Evolutionary conservation across 2,329 filamentous ascomycete species (phyloP), one percentile per base, ranked within the genome.

Genomic region (Emydomyces testavorans): DNA sequence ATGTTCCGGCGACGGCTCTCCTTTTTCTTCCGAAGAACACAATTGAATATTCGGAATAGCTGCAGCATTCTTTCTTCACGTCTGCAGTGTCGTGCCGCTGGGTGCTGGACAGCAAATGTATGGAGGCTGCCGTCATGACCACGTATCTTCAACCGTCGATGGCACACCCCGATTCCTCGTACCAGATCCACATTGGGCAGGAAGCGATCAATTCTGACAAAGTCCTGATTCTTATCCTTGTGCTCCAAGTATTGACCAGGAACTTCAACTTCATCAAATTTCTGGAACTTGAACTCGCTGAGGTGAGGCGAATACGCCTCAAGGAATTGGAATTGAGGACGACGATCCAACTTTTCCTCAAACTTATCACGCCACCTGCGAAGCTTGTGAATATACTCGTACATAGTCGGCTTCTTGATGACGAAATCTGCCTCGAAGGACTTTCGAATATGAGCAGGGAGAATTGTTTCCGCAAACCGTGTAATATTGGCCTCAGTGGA

Each of bases 371-470:
- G 80, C 92, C 92, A 99, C 57, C 82, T 84, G 38, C 92, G 83
- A 45, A 98, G 73, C 65, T 95, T 96, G 65, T 94, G 87, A 53
- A 98, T 96, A 70, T 99, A 99, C 64, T 95, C 89, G 62, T 85
- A 84, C 88, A 98, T 95, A 1, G 89, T 96, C 2, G 92, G 93
- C 66, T 94, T 95, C 62, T 89, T 85, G 48, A 79, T 73, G 11
- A 98, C 92, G 65, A 99, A 98, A 67, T 99, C 92, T n/a, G 81
- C 82, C 65, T 98, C 92, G 57, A 99, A 99, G 0, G 89, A 88
- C 62, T 89, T 90, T 61, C 93, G 83, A 58, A 98, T 95, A 66
- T 98, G 92, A 2, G 83, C 78, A 1, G 93, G 93, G 45, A 98
- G 74, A 38, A 98, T 94, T 0, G 89, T 95, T 67, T 98, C 89